A percentile compares a stretch with the other conserved stretches of the same genome.
Evolutionary conservation across 1,284 basidiomycete genomes (phyloP).

Genomic region (Cryptococcus jaspeensis): DNA sequence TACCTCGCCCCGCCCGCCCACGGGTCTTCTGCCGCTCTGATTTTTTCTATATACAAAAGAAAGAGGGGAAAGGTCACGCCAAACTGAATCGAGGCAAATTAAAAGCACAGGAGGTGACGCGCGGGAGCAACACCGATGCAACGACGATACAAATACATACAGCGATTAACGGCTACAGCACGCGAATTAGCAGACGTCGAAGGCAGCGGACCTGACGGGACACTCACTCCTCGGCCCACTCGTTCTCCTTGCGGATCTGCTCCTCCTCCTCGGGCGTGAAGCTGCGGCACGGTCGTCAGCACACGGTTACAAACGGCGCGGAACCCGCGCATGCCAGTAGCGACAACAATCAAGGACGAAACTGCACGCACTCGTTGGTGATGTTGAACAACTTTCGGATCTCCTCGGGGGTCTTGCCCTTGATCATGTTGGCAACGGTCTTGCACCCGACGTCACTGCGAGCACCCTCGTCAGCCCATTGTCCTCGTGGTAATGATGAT

Average conservation of each 20-base stretch:
- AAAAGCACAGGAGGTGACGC: too few species aligned
- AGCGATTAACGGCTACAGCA: constrained; percentile 11
- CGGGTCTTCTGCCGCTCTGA: background rate
- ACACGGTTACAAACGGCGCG: background rate
- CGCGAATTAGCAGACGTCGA: background rate
- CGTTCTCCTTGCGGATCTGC: constrained; percentile 99
- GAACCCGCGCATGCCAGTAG: too few species aligned
- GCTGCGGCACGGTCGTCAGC: constrained; percentile 32
- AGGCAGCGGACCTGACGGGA: background rate
- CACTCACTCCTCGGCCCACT: constrained; percentile 57
- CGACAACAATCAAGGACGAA: background rate
- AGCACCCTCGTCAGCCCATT: background rate
- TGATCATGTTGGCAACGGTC: constrained; percentile 98
- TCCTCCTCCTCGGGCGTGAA: constrained; percentile 99
- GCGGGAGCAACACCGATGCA: background rate
- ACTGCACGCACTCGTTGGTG: constrained; percentile 67
- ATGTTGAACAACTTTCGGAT: constrained; percentile 91
- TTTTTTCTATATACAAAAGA: background rate
- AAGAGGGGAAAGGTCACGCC: background rate
- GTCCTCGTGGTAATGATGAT: constrained; percentile 3
- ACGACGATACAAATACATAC: too few species aligned
- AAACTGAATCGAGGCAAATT: too few species aligned
- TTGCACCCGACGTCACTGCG: constrained; percentile 96
- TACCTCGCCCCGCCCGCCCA: too few species aligned
- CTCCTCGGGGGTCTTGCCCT: constrained; percentile 87